A percentile compares a stretch with the other conserved stretches of the same genome.
Conservation (phyloP, 805 yeast genomes). For the Wickerhamiella alocasiicola region DNA sequence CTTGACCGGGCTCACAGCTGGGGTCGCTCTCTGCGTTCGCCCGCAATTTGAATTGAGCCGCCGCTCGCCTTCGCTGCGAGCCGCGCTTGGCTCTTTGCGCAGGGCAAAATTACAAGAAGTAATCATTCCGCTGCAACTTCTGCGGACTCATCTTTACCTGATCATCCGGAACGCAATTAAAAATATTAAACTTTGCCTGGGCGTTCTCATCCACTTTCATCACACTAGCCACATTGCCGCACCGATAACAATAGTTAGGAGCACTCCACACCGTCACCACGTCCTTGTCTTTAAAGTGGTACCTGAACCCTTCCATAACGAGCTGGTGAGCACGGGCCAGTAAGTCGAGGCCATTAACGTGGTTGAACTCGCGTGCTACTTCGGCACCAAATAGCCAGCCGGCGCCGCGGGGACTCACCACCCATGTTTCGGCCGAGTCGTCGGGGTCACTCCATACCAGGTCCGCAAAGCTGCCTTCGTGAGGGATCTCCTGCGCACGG, state of each 20-base stretch:
- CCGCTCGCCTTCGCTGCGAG: no score
- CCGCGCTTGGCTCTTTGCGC: no score
- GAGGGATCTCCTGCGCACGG: slow-evolving; percentile 97
- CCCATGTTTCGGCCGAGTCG: slow-evolving; percentile 88
- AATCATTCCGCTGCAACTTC: slow-evolving; percentile 29
- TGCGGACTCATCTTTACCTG: slow-evolving; percentile 27
- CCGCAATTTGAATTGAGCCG: no score
- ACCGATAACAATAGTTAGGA: slow-evolving; percentile 91
- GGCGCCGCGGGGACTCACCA: slow-evolving; percentile 95
- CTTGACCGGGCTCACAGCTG: no score
- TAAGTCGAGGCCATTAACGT: slow-evolving; percentile 74
- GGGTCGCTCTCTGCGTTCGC: no score
- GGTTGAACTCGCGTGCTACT: slow-evolving; percentile 92
- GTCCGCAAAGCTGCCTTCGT: slow-evolving; percentile 97
- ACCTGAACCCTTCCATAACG: slow-evolving; percentile 96
- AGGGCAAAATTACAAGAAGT: slow-evolving; percentile 28
- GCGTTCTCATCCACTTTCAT: slow-evolving; percentile 86
- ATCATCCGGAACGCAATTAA: slow-evolving; percentile 84
- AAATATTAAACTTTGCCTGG: slow-evolving; percentile 83
- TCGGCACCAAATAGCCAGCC: slow-evolving; percentile 95
- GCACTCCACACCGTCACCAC: slow-evolving; percentile 98
- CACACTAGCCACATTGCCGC: slow-evolving; percentile 97
- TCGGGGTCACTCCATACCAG: slow-evolving; percentile 98
- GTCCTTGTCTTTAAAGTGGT: slow-evolving; percentile 90
- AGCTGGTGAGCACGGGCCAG: slow-evolving; percentile 96